Base-by-base conservation (phyloP, 192 early-diverging fungal genomes). In the Diversispora eburnea region DNA sequence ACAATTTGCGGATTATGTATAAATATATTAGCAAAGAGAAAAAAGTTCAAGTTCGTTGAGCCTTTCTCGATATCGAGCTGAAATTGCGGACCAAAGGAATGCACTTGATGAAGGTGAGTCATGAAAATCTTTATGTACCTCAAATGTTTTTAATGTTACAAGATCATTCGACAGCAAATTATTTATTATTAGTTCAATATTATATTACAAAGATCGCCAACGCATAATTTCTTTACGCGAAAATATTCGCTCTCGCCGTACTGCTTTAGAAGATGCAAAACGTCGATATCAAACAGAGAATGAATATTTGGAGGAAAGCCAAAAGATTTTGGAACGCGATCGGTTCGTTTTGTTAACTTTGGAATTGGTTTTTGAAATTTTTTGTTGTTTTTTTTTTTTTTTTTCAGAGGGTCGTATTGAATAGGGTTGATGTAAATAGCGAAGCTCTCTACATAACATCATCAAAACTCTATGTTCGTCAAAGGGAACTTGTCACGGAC, bases 401-500 rank as follows among this genome's bases (percentile, higher is more conserved):
- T n/a, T 68, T 68, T 49, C 59, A 73, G 71, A 73, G 42, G 71
- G 71, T 73, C 71, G 71, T 73, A 73, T 73, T 73, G 71, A 73
- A 62, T 55, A 41, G 60, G 71, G 57, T 73, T 43, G 51, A 46
- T 73, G 71, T 73, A 62, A 41, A 62, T 73, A 73, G 71, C 71
- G 57, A 73, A 55, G 46, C 71, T 7, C 60, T 73, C 4, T 73
- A 10, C 57, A 19, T 42, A 8, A 73, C 56, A 20, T 46, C 71
- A 49, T 75, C 57, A 20, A 77, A 62, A 74, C 77, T 77, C 59
- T 79, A 51, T 74, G 64, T 54, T 71, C 82, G 61, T 59, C 80
- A 65, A 49, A 84, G 77, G 65, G 86, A 86, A 61, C 65, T 88
- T 25, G 83, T 88, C 47, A 85, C 86, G 7, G 85, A 85, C 60